These are phyloP conservation scores for Aspergillus bertholletiae DNA, from an alignment of 495 filamentous ascomycete genomes.

Conservation along the genomic window DNA sequence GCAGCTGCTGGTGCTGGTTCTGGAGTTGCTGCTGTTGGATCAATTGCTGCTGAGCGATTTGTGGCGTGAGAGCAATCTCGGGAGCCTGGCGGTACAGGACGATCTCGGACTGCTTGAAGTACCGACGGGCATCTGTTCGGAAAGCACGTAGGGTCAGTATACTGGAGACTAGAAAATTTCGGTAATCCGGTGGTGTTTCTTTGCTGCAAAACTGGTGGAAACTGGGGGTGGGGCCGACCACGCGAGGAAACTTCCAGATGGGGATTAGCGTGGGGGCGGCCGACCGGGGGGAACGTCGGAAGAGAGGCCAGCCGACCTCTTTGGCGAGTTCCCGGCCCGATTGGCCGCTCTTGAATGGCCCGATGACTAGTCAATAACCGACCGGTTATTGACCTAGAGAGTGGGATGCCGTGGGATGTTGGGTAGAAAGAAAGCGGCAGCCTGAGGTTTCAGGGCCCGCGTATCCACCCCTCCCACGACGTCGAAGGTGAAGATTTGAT, in stretches of 20 bases:
- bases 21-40: conserved; percentile 43
- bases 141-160: conserved; percentile 1
- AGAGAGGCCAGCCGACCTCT: not conserved
- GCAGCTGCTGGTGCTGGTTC: conserved; percentile 28
- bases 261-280: conserved; percentile 37
- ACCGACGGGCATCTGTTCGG: conserved; percentile 78
- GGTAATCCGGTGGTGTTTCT: not conserved
- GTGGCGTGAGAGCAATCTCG: conserved; percentile 48
- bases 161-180: not conserved
- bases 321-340: conserved; percentile 18
- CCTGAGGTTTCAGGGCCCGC: conserved; percentile 9
- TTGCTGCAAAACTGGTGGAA: conserved; percentile 8
- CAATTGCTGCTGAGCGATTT: conserved; percentile 44
- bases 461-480: conserved; percentile 4
- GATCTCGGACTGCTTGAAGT: conserved; percentile 99
- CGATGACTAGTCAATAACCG: conserved; percentile 32
- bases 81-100: conserved; percentile 94
- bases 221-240: conserved; percentile 23
- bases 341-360: conserved; percentile 15
- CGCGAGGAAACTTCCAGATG: conserved; percentile 12
- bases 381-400: conserved; percentile 30
- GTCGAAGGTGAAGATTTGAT: not conserved
- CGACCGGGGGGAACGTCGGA: conserved; percentile 10
- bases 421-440: not conserved
- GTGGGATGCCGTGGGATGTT: conserved; percentile 19